Evolutionary conservation across 495 filamentous ascomycete genomes (phyloP), one percentile per base, ranked within the genome.

Genomic region (Penicillium pulvis): DNA sequence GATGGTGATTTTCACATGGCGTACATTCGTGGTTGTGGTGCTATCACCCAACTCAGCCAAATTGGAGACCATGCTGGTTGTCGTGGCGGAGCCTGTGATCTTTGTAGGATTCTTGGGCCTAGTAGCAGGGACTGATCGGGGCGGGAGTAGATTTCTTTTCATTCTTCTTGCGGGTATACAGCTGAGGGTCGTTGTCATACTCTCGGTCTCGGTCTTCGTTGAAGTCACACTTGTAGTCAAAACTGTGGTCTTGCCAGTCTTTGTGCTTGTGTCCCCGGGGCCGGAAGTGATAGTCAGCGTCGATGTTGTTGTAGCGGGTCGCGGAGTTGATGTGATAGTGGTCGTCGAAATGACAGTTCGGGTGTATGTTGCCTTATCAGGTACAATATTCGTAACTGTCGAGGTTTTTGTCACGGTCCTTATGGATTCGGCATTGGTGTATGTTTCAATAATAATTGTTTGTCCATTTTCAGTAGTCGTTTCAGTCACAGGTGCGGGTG

Each of bases 321-420:
- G 31, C 7, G 30, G 33, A 10, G 49, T 39, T 14, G 49, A 26
- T 35, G 49, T 36, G 20, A n/a, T 36, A 17, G 20, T 20, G 6
- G 28, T 52, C 10, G 31, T 36, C 36, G 11, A n/a, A 1, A 16
- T 52, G 20, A 39, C 16, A 24, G 19, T 36, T 36, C 6, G n/a
- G 11, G 31, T 41, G 10, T 30, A 52, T 52, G 49, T 52, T 14
- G 23, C 28, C 49, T 36, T 36, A n/a, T 41, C 35, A 24, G 31
- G 26, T 1, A 36, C 35, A 1, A 24, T 35, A 5, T 41, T 16
- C n/a, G 46, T 52, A 31, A 23, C 7, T 23, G 49, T 52, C n/a
- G 11, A 19, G 4, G 31, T 52, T 6, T 24, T 52, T 36, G 6
- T 4, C 26, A 52, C 31, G 14, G 35, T 41, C 17, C 9, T 16